Base-by-base conservation (phyloP, 805 yeast species). In the Monosporozyma aerobia region DNA sequence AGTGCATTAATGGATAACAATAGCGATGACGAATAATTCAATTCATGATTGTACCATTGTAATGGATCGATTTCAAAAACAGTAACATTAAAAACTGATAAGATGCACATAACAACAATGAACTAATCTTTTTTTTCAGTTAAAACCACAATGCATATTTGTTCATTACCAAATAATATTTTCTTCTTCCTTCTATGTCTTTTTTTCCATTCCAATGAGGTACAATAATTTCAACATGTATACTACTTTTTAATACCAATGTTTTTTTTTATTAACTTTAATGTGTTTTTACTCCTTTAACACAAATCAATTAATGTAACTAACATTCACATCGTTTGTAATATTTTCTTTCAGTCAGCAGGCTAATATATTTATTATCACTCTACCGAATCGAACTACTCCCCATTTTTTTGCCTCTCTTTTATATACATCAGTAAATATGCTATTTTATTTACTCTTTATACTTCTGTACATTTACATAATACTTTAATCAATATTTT, bases 1-100 rank as follows among this genome's bases (percentile, higher is more conserved):
- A 64, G 62, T 56, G 68, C 69, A 49, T 61, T 65, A 54, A 64
- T 64, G 69, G 63, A 63, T 52, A 56, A 61, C 47, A 62, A 61
- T 47, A 63, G 58, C 27, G 66, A 63, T 45, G 62, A 59, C 16
- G 43, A 39, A 39, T 39, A 39, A 39, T 19, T 39, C 10, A 19
- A 39, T 39, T 19, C 10, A 39, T 39, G 25, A 39, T 39, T 39
- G 14, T 22, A 39, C 43, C 43, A 39, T 16, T 39, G 11, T 19
- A 39, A 39, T 35, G 39, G 16, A 35, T 13, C 16, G n/a, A 35
- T 35, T 35, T 35, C 16, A 35, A 35, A 14, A 35, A 35, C 14
- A 35, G n/a, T 35, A 14, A 13, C 14, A 35, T 14, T 7, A 35
- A 35, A 35, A 13, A 35, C 39, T 35, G 14, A 35, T 14, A 35